A percentile compares a stretch with the other conserved stretches of the same genome.
Conservation (phyloP, 495 filamentous ascomycete species). For the Durotheca rogersii region DNA sequence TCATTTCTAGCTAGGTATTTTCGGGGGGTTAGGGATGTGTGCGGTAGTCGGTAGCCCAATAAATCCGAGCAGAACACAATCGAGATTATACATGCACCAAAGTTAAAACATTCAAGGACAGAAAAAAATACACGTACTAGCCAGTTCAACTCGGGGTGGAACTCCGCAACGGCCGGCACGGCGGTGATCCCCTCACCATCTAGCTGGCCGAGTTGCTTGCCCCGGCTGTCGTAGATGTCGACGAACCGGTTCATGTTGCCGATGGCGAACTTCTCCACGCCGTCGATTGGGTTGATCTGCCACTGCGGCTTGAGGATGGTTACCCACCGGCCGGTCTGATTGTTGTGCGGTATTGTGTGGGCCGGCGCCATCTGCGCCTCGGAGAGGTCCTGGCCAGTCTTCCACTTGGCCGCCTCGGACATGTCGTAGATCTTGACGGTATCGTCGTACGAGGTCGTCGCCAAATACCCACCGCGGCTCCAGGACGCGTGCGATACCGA, state of each 20-base stretch:
- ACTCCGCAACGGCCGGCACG: slow-evolving; percentile 88
- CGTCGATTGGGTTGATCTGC: slow-evolving; percentile 75
- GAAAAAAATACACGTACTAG: slow-evolving; percentile 55
- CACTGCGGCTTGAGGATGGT: slow-evolving; percentile 87
- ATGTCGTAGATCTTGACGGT: slow-evolving; percentile 90
- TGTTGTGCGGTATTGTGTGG: slow-evolving; percentile 78
- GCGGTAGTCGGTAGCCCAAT: too few relatives aligned
- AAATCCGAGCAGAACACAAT: too few relatives aligned
- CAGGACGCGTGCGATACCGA: slow-evolving; percentile 91
- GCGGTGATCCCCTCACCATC: slow-evolving; percentile 87
- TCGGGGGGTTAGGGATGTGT: too few relatives aligned
- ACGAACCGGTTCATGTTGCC: slow-evolving; percentile 98
- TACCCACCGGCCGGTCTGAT: slow-evolving; percentile 83
- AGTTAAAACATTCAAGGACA: too few relatives aligned
- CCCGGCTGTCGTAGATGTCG: slow-evolving; percentile 76
- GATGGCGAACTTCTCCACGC: slow-evolving; percentile 82
- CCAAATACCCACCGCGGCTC: slow-evolving; percentile 77
- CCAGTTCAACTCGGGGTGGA: slow-evolving; percentile 88
- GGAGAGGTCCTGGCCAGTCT: slow-evolving; percentile 56
- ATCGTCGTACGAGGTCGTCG: slow-evolving; percentile 92
- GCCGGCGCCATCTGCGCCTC: slow-evolving; percentile 67
- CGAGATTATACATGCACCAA: too few relatives aligned
- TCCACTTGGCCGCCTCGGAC: slow-evolving; percentile 63
- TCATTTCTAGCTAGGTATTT: not conserved
- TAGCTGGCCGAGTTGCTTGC: slow-evolving; percentile 88